Evolutionary conservation across 106 monocot genomes (phyloP), one percentile per base, ranked within the genome.

Genomic region (Dendrobium officinale): DNA sequence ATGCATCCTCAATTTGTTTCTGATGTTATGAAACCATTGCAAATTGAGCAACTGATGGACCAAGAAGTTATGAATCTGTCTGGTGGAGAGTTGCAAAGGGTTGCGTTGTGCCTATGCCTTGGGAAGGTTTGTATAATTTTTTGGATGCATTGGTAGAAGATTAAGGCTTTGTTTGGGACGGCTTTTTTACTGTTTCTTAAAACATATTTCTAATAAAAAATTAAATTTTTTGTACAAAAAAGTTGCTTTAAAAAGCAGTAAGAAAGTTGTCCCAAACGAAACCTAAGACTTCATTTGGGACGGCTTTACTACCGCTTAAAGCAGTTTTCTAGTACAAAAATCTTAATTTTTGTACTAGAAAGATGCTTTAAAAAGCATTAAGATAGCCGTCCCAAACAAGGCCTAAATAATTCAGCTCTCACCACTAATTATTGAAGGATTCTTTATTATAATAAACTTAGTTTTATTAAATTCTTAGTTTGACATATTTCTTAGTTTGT

Each of bases 1-100:
- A 85, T 85, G 85, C 93, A 95, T 83, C 93, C 99, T 51, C 99
- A 99, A 77, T 95, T 99, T 76, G 78, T 77, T 17, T 93, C 99
- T 47, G 99, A 99, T 88, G 99, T 99, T 43, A 99, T 99, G 99
- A 99, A 99, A 70, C 99, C 99, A 2, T 83, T 99, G 42, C 95
- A 99, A 86, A 99, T 99, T 73, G 99, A 95, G 77, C 89, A 99
- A 83, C 78, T 99, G 22, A 95, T 99, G 99, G 95, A 99, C 77
- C 95, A 95, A 83, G 87, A 99, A 87, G 99, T 99, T 73, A 77
- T 88, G 47, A 95, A 93, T 86, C 93, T 99, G 22, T 99, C 99
- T 83, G 99, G 99, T 83, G 99, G 99, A 73, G 99, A 99, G 73
- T 78, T 99, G 79, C 99, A 99, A 82, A 91, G 95, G 77, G 95